A percentile compares a stretch with the other conserved stretches of the same genome.
phyloP scores from a whole-genome alignment of 2,329 filamentous ascomycete genomes.

The Sphaerostilbella broomeana region DNA sequence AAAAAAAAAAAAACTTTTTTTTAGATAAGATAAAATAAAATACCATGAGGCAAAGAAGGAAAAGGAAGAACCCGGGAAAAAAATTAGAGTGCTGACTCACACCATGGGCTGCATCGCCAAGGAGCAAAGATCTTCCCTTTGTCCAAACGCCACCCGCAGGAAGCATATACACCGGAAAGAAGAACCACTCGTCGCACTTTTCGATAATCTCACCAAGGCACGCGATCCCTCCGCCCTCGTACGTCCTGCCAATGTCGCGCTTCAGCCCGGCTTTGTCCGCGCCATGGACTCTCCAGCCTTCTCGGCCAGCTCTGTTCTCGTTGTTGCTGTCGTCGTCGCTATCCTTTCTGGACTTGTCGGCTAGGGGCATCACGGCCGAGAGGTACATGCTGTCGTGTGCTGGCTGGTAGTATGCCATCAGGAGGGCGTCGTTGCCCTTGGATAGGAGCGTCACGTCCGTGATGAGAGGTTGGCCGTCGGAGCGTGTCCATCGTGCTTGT shows the following conservation, averaged over 20 bases:
- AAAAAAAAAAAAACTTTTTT: no score
- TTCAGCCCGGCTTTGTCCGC: constrained; percentile 18
- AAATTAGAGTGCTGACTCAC: constrained; percentile 8
- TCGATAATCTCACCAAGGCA: constrained; percentile 18
- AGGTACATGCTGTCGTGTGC: constrained; percentile 15
- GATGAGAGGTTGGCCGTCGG: constrained; percentile 17
- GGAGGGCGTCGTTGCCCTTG: constrained; percentile 16
- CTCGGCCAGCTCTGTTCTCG: constrained; percentile 18
- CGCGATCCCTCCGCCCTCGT: constrained; percentile 13
- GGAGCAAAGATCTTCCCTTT: constrained; percentile 36
- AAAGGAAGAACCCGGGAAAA: background rate
- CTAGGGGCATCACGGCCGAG: constrained; percentile 18
- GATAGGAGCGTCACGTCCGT: constrained; percentile 19
- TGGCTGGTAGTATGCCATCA: constrained; percentile 19
- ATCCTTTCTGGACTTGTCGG: constrained; percentile 12
- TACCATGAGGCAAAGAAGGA: no score
- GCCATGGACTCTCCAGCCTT: constrained; percentile 20
- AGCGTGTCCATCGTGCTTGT: constrained; percentile 6
- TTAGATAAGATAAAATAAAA: no score
- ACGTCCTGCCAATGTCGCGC: constrained; percentile 13
- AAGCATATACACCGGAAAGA: constrained; percentile 31
- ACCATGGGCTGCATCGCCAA: constrained; percentile 53
- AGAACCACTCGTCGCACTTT: constrained; percentile 22
- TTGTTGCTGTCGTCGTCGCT: no score
- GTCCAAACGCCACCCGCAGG: constrained; percentile 28